Base-by-base conservation (phyloP, 2,329 filamentous ascomycete genomes). In the Apiospora saccharicola region DNA sequence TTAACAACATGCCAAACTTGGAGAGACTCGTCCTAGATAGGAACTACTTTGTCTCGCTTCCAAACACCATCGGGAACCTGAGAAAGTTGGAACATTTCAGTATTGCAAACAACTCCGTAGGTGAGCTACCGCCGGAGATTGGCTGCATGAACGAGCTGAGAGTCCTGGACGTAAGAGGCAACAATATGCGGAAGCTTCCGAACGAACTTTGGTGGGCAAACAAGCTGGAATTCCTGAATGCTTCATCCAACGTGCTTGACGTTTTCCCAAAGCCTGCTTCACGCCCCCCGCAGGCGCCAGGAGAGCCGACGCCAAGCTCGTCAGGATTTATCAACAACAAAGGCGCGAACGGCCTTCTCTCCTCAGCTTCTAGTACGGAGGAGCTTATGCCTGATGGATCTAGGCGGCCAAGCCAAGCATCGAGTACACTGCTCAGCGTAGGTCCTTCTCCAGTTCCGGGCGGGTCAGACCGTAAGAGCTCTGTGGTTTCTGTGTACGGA, bases 201-300 rank as follows among this genome's bases (percentile, higher is more conserved):
- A 90, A 94, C 79, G 96, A 99, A 79, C 88, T 99, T n/a, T 99
- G 96, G 96, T 96, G 94, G 87, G 96, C 96, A 70, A 92, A 92
- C 77, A 95, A 93, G 79, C 84, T 99, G 71, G 95, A 98, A 82
- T 96, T 93, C 0, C 88, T 99, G 73, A 99, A 99, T 77, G 92
- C 97, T 16, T 98, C 96, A 0, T 98, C 96, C 14, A 99, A 99
- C 77, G 92, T 98, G 8, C 87, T 99, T 26, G 93, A 95, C 69
- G 91, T 90, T 53, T 98, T 99, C 79, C 96, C 96, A 0, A 98
- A 97, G 80, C 94, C 94, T 30, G 89, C 91, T 1, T 92, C 92
- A 12, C 90, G 94, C 68, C 85, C 90, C 67, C 89, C 91, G 24
- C 90, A 92, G 69, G 82, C 88, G 13, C 89, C 89, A 3, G 87